Conservation (phyloP, 345 rosid species). For the Eucalyptus coolabah region DNA sequence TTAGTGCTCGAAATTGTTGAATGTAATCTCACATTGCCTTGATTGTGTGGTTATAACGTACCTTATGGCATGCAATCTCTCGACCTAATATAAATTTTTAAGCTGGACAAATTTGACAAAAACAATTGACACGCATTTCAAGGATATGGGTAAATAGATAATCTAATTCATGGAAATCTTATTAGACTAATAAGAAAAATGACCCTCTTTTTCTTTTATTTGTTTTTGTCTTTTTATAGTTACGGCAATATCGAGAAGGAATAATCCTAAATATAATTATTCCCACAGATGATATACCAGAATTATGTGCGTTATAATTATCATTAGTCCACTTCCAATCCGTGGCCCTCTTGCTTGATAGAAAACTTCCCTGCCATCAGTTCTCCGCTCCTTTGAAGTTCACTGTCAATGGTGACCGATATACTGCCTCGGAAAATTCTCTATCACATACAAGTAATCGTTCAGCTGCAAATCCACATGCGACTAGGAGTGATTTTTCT, state of each 20-base stretch:
- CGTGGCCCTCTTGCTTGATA: background rate
- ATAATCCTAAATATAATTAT: too few species aligned
- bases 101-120: background rate
- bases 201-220: background rate
- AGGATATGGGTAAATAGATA: background rate
- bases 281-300: background rate
- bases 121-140: accelerated
- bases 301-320: background rate
- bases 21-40: too few species aligned
- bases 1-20: too few species aligned
- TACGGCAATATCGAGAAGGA: background rate
- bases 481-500: background rate
- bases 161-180: background rate
- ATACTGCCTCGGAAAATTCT: background rate
- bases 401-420: background rate
- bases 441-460: background rate
- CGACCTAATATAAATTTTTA: background rate
- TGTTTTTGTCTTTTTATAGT: background rate
- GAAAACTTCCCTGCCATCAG: background rate
- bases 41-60: too few species aligned
- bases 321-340: background rate
- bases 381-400: background rate
- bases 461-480: background rate
- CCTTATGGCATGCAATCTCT: too few species aligned
- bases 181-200: background rate